Evolutionary conservation across 208 protist genomes (phyloP).

Genomic region (Trypanosoma cruzi): DNA sequence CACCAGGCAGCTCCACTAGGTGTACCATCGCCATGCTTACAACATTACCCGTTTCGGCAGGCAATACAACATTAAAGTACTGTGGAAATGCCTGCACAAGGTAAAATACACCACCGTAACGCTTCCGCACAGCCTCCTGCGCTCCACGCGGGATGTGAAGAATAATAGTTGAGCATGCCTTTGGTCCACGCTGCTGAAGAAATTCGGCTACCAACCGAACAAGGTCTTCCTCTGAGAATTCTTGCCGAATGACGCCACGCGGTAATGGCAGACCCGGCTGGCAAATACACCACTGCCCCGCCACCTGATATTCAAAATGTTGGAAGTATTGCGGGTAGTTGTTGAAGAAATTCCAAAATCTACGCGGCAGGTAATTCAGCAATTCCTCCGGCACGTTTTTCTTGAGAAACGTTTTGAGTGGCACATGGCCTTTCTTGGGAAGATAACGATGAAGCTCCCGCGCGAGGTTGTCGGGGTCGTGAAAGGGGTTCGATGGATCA

Average conservation of each 20-base stretch:
- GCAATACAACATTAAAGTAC: slow-evolving; percentile 88
- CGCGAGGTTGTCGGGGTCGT: slow-evolving; percentile 90
- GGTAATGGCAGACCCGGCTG: slow-evolving; percentile 77
- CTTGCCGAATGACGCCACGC: slow-evolving; percentile 75
- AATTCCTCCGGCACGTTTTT: slow-evolving; percentile 74
- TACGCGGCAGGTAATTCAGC: slow-evolving; percentile 66
- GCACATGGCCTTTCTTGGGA: slow-evolving; percentile 69
- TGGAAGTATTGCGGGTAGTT: slow-evolving; percentile 88
- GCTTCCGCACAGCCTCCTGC: slow-evolving; percentile 70
- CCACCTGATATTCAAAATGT: slow-evolving; percentile 80
- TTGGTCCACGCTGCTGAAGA: slow-evolving; percentile 52
- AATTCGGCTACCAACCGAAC: slow-evolving; percentile 77
- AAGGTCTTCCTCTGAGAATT: slow-evolving; percentile 82
- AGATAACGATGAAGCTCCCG: slow-evolving; percentile 78
- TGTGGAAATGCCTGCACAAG: slow-evolving; percentile 70
- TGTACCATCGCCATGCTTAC: slow-evolving; percentile 73
- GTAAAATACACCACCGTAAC: slow-evolving; percentile 80
- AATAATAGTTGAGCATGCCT: slow-evolving; percentile 46
- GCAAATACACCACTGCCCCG: slow-evolving; percentile 70
- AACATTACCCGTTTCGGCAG: slow-evolving; percentile 58
- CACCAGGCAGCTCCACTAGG: slow-evolving; percentile 67
- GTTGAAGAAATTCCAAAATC: slow-evolving; percentile 79
- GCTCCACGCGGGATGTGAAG: slow-evolving; percentile 76
- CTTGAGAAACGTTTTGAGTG: slow-evolving; percentile 66
- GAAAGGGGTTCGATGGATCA: slow-evolving; percentile 83